Conservation (phyloP, 495 filamentous ascomycete species). For the Daldinia caldariorum region DNA sequence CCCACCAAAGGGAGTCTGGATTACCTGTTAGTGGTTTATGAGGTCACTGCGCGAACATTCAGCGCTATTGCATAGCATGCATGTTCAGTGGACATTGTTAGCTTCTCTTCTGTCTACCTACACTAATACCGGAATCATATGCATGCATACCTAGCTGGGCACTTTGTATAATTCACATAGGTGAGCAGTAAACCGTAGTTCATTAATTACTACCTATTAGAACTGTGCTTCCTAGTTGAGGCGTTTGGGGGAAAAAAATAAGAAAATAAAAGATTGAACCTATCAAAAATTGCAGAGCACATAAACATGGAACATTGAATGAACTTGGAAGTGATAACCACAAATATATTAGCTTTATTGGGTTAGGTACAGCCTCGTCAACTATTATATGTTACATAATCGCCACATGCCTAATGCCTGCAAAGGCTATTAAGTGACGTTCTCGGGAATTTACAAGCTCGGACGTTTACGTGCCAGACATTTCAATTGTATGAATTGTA, state of each 20-base stretch:
- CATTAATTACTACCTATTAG: background rate
- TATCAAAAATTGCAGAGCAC: too few relatives aligned
- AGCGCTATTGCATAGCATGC: too few relatives aligned
- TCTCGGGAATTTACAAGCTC: background rate
- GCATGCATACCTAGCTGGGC: too few relatives aligned
- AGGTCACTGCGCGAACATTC: background rate
- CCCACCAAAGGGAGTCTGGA: too few relatives aligned
- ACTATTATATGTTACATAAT: constrained; percentile 3
- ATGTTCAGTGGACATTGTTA: too few relatives aligned
- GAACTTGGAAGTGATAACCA: background rate
- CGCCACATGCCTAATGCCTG: background rate
- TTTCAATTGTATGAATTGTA: background rate
- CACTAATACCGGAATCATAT: too few relatives aligned
- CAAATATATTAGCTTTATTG: constrained; percentile 6
- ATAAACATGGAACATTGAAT: background rate
- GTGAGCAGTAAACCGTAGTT: background rate
- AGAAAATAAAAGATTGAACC: background rate
- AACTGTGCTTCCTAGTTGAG: constrained; percentile 33
- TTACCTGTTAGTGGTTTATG: background rate
- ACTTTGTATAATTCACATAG: background rate
- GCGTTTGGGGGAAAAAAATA: background rate
- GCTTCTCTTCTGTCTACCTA: too few relatives aligned
- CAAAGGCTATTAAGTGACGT: background rate
- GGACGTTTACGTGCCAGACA: constrained; percentile 1
- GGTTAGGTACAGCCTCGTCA: constrained; percentile 9